Percentiles rank a stretch among this genome's conserved stretches.
Conservation (phyloP, 2,329 filamentous ascomycete genomes). For the Aspergillus texensis region DNA sequence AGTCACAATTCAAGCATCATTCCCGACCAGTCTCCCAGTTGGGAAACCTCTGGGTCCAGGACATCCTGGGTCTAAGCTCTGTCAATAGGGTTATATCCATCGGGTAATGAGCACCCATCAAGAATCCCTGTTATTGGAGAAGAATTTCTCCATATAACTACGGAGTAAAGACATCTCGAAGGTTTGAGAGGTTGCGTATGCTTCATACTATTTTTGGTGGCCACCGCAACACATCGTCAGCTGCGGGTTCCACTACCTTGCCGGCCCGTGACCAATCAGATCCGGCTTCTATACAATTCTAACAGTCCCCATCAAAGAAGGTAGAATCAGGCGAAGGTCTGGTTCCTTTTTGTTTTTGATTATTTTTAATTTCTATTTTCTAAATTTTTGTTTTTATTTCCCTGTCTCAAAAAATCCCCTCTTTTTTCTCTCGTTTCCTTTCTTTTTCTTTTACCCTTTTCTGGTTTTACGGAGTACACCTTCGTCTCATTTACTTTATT, state of each 20-base stretch:
- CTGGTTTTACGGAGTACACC: no score
- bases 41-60: not conserved
- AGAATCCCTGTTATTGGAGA: not conserved
- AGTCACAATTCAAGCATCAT: not conserved
- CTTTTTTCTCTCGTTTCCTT: not conserved
- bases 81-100: not conserved
- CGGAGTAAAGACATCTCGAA: not conserved
- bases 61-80: slow-evolving; percentile 7
- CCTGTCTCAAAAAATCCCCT: not conserved
- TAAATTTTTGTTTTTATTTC: not conserved
- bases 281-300: not conserved
- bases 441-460: not conserved
- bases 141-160: not conserved
- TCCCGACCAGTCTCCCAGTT: not conserved
- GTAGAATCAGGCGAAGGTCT: not conserved
- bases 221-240: slow-evolving; percentile 10
- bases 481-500: not conserved
- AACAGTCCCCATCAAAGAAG: not conserved
- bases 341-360: not conserved
- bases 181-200: slow-evolving; percentile 11
- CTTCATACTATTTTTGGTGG: slow-evolving; percentile 7
- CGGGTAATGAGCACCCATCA: not conserved
- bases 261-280: not conserved
- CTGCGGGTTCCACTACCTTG: slow-evolving; percentile 6
- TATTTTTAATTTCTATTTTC: not conserved